Conservation (phyloP, 1,284 basidiomycete genomes). For the Neotropicomus parvogracilis region DNA sequence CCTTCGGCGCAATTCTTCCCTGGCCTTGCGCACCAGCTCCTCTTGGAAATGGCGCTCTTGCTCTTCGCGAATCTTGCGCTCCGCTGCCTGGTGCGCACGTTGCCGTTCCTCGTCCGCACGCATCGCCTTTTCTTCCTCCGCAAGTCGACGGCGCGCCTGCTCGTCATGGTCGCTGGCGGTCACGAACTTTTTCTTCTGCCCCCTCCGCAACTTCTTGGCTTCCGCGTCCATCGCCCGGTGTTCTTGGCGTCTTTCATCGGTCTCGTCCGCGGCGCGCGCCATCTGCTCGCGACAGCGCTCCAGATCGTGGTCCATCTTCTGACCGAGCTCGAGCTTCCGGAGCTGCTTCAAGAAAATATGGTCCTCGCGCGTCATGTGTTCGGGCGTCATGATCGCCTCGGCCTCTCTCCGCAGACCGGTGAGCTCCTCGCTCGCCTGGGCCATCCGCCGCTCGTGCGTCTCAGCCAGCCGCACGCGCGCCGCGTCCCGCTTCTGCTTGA, state of each 20-base stretch:
- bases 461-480: not conserved
- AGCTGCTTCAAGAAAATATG: conserved; percentile 28
- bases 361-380: conserved; percentile 19
- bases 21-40: conserved; percentile 8
- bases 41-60: conserved; percentile 19
- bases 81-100: conserved; percentile 17
- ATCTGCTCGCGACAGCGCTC: conserved; percentile 20
- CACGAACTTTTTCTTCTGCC: conserved; percentile 3
- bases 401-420: conserved; percentile 10
- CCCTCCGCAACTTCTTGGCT: conserved; percentile 13
- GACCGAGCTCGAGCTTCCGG: conserved; percentile 14
- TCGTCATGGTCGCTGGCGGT: not conserved
- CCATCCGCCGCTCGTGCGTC: conserved; percentile 4
- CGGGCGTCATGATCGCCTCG: conserved; percentile 15
- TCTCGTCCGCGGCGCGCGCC: conserved; percentile 18
- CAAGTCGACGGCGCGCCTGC: not conserved
- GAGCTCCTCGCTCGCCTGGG: conserved; percentile 3
- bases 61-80: conserved; percentile 24
- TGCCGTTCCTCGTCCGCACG: conserved; percentile 17
- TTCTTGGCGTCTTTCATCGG: conserved; percentile 6
- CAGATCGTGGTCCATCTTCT: conserved; percentile 15
- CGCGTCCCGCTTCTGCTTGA: conserved; percentile 7
- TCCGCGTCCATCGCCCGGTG: conserved; percentile 16
- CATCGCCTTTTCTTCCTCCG: conserved; percentile 17
- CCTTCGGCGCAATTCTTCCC: conserved; percentile 7